A percentile compares a stretch with the other conserved stretches of the same genome.
phyloP scores from a whole-genome alignment of 202 grass and related monocot species.

The Setaria viridis region DNA sequence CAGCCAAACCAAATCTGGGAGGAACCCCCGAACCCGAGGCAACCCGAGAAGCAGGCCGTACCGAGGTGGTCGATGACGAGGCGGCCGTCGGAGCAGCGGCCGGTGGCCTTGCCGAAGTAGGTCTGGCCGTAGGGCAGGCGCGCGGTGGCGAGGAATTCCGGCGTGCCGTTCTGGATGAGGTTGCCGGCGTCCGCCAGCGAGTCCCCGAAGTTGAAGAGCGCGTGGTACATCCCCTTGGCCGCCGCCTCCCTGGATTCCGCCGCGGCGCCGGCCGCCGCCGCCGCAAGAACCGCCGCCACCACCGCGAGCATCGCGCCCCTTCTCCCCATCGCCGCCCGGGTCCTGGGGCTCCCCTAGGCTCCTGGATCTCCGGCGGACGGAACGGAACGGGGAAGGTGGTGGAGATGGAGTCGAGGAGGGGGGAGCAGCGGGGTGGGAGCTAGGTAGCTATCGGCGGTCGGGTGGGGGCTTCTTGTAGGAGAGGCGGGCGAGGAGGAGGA shows the following conservation, averaged over 20 bases:
- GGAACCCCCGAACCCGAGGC: background rate
- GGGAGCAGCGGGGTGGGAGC: background rate
- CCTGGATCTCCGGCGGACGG: slow-evolving; percentile 13
- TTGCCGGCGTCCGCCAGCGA: slow-evolving; percentile 89
- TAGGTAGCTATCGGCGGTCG: slow-evolving; percentile 29
- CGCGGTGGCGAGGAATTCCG: slow-evolving; percentile 61
- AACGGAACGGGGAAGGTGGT: background rate
- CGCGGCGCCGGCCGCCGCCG: background rate
- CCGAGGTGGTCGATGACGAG: slow-evolving; percentile 95
- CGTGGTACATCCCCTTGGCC: slow-evolving; percentile 57
- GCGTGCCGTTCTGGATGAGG: slow-evolving; percentile 58
- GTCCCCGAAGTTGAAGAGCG: slow-evolving; percentile 95
- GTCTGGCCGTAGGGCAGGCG: slow-evolving; percentile 83
- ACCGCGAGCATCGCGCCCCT: background rate
- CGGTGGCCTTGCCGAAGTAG: slow-evolving; percentile 83
- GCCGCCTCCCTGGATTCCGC: background rate
- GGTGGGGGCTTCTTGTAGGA: slow-evolving; percentile 46
- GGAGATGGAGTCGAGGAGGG: background rate
- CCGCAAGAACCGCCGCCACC: slow-evolving; percentile 17
- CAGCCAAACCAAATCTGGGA: slow-evolving; percentile 34
- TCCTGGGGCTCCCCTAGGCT: background rate
- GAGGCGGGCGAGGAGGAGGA: background rate
- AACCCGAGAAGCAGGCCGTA: background rate
- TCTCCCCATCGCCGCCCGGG: background rate
- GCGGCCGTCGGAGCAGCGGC: slow-evolving; percentile 96